Evolutionary conservation across 2,329 filamentous ascomycete genomes (phyloP).

Genomic region (Fusarium nisikadoi): DNA sequence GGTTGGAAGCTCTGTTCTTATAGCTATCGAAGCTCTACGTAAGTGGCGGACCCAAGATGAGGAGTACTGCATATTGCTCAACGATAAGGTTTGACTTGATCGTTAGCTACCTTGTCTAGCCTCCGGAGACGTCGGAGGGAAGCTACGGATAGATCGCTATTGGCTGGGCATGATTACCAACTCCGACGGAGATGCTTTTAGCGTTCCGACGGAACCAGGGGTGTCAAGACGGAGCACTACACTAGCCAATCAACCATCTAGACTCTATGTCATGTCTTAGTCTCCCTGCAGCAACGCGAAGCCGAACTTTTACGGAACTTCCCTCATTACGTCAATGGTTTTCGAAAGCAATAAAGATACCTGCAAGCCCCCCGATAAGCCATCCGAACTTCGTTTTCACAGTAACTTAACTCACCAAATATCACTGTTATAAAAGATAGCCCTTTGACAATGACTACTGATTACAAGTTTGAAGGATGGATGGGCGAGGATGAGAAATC

Average conservation of each 20-base stretch:
- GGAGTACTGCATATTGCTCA: too few species aligned
- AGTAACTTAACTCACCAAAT: too few species aligned
- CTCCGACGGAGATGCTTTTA: neutral
- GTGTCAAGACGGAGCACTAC: accelerated
- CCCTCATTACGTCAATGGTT: neutral
- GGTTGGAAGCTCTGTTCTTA: neutral
- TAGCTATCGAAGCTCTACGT: neutral
- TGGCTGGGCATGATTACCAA: neutral
- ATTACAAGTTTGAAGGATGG: conserved; percentile 2
- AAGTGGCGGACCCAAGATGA: neutral
- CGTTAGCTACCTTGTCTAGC: neutral
- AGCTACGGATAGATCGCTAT: accelerated
- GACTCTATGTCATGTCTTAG: neutral
- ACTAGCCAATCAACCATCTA: neutral
- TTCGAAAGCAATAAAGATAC: too few species aligned
- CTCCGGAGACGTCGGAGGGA: too few species aligned
- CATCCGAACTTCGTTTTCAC: neutral
- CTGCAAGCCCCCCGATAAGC: neutral
- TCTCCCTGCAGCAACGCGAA: neutral
- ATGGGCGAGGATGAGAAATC: conserved; percentile 15
- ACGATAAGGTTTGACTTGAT: neutral
- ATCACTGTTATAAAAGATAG: neutral
- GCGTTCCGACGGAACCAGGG: neutral
- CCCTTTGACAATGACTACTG: neutral
- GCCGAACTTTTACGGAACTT: neutral